These are phyloP conservation scores for Rhodotorula sp. DNA, from an alignment of 1,284 basidiomycete genomes.

Conservation along the genomic window DNA sequence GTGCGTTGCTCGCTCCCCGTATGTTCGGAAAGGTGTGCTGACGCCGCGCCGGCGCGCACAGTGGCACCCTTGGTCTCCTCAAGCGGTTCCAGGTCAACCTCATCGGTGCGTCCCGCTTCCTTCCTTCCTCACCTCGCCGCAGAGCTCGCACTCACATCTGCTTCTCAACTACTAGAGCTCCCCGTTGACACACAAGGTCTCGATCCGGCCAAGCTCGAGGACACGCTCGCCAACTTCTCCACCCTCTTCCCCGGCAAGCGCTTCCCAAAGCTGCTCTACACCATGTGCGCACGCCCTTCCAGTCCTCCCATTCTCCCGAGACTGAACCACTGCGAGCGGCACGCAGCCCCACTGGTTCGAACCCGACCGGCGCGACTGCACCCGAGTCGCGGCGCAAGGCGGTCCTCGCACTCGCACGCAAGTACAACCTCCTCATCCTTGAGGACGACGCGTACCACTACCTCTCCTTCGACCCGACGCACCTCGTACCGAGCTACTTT, in stretches of 20 bases:
- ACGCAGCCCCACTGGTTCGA: slow-evolving; percentile 55
- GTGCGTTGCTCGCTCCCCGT: slow-evolving; percentile 4
- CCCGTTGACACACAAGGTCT: slow-evolving; percentile 78
- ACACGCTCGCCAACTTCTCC: slow-evolving; percentile 70
- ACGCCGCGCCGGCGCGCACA: slow-evolving; percentile 40
- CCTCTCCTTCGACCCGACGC: slow-evolving; percentile 62
- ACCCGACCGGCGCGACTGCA: slow-evolving; percentile 79
- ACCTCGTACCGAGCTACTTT: slow-evolving; percentile 70
- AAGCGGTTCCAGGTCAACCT: slow-evolving; percentile 61
- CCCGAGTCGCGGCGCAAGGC: slow-evolving; percentile 72
- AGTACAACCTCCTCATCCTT: slow-evolving; percentile 78
- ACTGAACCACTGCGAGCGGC: no score
- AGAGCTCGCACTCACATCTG: background rate
- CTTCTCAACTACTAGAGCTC: slow-evolving; percentile 63
- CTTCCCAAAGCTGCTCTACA: slow-evolving; percentile 81
- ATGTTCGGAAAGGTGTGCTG: background rate
- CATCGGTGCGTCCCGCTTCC: slow-evolving; percentile 59
- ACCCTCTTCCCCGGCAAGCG: slow-evolving; percentile 61
- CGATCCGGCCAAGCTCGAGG: slow-evolving; percentile 63
- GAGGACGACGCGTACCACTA: slow-evolving; percentile 85
- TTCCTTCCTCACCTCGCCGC: no score
- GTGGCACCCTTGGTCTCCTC: slow-evolving; percentile 53
- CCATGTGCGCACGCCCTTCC: slow-evolving; percentile 56
- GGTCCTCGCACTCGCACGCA: slow-evolving; percentile 70
- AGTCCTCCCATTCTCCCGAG: background rate